Percentiles rank a stretch among this genome's conserved stretches.
These are phyloP conservation scores for Parathielavia hyrcaniae DNA, from an alignment of 495 filamentous ascomycete genomes.

Conservation along the genomic window DNA sequence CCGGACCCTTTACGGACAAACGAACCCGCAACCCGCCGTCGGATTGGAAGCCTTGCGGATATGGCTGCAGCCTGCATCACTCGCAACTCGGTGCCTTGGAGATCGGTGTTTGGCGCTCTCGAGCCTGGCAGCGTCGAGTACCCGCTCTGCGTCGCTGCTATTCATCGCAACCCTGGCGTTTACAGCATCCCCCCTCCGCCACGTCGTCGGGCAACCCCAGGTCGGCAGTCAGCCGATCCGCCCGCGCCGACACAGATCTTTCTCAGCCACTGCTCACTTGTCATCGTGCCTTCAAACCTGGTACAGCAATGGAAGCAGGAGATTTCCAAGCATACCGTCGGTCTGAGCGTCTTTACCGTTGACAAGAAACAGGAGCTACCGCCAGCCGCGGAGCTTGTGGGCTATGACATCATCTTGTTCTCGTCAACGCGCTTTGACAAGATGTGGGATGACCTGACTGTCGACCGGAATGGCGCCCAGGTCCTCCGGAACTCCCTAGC, in stretches of 20 bases:
- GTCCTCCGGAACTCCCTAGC: constrained; percentile 47
- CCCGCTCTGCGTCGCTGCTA: constrained; percentile 47
- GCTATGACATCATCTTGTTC: constrained; percentile 76
- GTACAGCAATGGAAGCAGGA: constrained; percentile 64
- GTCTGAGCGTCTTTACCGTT: constrained; percentile 59
- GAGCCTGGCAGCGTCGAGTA: constrained; percentile 36
- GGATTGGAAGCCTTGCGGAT: constrained; percentile 37
- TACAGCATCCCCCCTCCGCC: constrained; percentile 50
- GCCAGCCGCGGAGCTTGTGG: constrained; percentile 48
- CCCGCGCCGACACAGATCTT: constrained; percentile 47
- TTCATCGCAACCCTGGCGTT: constrained; percentile 47
- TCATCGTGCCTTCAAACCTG: constrained; percentile 63
- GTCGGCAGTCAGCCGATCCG: constrained; percentile 26
- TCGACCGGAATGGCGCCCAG: constrained; percentile 2
- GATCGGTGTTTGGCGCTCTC: constrained; percentile 43
- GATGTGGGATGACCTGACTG: constrained; percentile 45
- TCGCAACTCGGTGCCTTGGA: constrained; percentile 64
- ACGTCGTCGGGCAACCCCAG: constrained; percentile 34
- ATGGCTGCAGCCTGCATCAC: constrained; percentile 69
- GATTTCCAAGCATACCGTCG: constrained; percentile 60
- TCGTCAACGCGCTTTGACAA: constrained; percentile 66
- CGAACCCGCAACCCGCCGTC: constrained; percentile 13
- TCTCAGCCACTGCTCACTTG: constrained; percentile 61
- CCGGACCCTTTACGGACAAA: constrained; percentile 40
- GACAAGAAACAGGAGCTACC: constrained; percentile 50